Evolutionary conservation across 768 basidiomycete genomes (phyloP).

Genomic region (Ephemerocybe angulata): DNA sequence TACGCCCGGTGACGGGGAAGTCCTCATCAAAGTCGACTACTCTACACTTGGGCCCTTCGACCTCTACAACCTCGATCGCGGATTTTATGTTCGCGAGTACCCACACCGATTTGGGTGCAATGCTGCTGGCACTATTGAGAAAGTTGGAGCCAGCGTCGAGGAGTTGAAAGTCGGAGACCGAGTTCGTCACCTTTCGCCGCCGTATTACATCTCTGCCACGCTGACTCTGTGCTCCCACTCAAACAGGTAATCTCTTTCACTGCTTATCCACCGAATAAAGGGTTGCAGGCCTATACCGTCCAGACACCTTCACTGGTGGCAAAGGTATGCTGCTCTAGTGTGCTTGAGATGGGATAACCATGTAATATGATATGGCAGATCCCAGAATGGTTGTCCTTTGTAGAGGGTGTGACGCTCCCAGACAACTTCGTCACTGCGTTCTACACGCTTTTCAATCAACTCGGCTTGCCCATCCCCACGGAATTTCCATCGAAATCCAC

Average conservation of each 20-base stretch:
- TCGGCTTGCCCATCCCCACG: slow-evolving; percentile 27
- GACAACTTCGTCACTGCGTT: slow-evolving; percentile 42
- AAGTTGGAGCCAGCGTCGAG: slow-evolving; percentile 32
- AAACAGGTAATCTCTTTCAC: slow-evolving; percentile 27
- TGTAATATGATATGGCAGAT: slow-evolving; percentile 26
- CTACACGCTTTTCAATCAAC: slow-evolving; percentile 37
- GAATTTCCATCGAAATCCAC: slow-evolving; percentile 19
- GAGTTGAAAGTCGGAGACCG: slow-evolving; percentile 36
- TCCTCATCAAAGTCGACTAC: slow-evolving; percentile 40
- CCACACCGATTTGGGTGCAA: slow-evolving; percentile 37
- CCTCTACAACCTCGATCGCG: slow-evolving; percentile 35
- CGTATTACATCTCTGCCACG: not conserved
- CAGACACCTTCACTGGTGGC: slow-evolving; percentile 26
- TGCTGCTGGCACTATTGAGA: slow-evolving; percentile 34
- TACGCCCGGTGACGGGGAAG: slow-evolving; percentile 32
- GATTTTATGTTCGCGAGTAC: slow-evolving; percentile 25
- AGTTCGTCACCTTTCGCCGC: slow-evolving; percentile 22
- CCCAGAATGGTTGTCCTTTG: slow-evolving; percentile 36
- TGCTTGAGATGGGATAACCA: not conserved
- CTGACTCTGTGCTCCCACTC: not conserved
- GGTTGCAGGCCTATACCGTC: slow-evolving; percentile 36
- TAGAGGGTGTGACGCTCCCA: slow-evolving; percentile 34
- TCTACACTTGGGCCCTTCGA: slow-evolving; percentile 39
- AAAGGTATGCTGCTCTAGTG: slow-evolving; percentile 28
- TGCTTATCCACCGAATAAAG: slow-evolving; percentile 24